Base-by-base conservation (phyloP, 352 stramenopile genomes). In the Pilasporangium apinafurcum region DNA sequence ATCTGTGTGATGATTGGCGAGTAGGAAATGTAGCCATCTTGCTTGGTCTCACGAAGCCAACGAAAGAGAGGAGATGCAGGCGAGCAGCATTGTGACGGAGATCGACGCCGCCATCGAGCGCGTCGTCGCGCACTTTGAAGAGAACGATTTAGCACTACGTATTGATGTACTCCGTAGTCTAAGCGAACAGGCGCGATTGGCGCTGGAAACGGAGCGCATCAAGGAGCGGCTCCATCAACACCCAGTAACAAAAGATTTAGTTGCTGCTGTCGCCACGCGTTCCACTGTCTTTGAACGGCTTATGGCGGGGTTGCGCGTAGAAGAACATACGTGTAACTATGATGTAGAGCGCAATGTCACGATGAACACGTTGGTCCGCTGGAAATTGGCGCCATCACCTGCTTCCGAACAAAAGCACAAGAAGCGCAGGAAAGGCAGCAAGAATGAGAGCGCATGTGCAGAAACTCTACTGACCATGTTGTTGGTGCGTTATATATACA, bases 71-170 rank as follows among this genome's bases (percentile, higher is more conserved):
- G 75, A 83, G 32, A 58, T 59, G 31, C 71, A 72, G 32, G 75
- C 64, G 48, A 83, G 65, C 59, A 84, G 67, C 61, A 69, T 86
- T 42, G 68, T 65, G 32, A 33, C 45, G 26, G 65, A 77, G 32
- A 56, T 89, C 24, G 68, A 86, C 59, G 70, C 61, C 10, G 66
- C 70, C 14, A 85, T 86, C 51, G 76, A 89, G 66, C 73, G 73
- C 36, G 62, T 87, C 25, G 72, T 90, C 8, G 44, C 65, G 18
- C 69, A 90, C 26, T 86, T 90, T 32, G 78, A 90, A 34, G 63
- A 76, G 21, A 74, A 65, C 39, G 72, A 90, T 38, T 28, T 83
- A 26, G 78, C 74, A 18, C 45, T 90, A 49, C 74, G 78, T 14
- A 42, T 85, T 17, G 78, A 90, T 33, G 73, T 85, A 42, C 54